Conservation (phyloP, 768 basidiomycete species). For the Rhodotorula diobovata region DNA sequence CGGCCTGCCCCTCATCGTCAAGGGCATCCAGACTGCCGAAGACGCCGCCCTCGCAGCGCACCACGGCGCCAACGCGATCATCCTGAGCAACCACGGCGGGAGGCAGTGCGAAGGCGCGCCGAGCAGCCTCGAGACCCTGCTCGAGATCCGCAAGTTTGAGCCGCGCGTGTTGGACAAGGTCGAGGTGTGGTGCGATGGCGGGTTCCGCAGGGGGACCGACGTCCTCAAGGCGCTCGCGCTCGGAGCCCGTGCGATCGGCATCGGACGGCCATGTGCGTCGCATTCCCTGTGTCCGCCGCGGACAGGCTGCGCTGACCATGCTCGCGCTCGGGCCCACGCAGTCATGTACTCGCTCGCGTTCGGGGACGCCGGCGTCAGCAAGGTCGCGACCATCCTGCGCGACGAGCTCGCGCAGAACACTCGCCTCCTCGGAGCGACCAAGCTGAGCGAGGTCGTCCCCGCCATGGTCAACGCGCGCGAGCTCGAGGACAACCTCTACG, state of each 20-base stretch:
- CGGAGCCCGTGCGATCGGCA: slow-evolving; percentile 77
- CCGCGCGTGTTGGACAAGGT: slow-evolving; percentile 50
- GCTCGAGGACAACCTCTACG: slow-evolving; percentile 21
- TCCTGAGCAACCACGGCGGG: slow-evolving; percentile 85
- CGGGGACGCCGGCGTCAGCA: slow-evolving; percentile 47
- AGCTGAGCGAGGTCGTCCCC: slow-evolving; percentile 47
- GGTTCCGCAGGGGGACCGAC: slow-evolving; percentile 54
- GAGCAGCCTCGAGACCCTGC: slow-evolving; percentile 43
- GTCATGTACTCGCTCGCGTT: slow-evolving; percentile 50
- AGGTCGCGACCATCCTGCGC: slow-evolving; percentile 44
- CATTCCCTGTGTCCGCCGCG: background rate
- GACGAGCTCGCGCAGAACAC: slow-evolving; percentile 52
- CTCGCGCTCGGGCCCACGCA: background rate
- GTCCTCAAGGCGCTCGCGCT: slow-evolving; percentile 52
- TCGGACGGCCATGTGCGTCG: slow-evolving; percentile 80
- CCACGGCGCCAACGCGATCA: slow-evolving; percentile 77
- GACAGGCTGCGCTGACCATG: no score
- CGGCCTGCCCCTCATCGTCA: slow-evolving; percentile 48
- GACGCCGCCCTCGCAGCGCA: slow-evolving; percentile 81
- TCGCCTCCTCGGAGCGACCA: slow-evolving; percentile 49
- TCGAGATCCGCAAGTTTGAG: slow-evolving; percentile 49
- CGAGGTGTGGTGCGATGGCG: slow-evolving; percentile 54
- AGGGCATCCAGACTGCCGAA: slow-evolving; percentile 50
- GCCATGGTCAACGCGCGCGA: slow-evolving; percentile 26
- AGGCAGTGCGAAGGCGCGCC: slow-evolving; percentile 43